These are phyloP conservation scores for Globisporangium cylindrosporum DNA, from an alignment of 352 stramenopile genomes.

Conservation along the genomic window DNA sequence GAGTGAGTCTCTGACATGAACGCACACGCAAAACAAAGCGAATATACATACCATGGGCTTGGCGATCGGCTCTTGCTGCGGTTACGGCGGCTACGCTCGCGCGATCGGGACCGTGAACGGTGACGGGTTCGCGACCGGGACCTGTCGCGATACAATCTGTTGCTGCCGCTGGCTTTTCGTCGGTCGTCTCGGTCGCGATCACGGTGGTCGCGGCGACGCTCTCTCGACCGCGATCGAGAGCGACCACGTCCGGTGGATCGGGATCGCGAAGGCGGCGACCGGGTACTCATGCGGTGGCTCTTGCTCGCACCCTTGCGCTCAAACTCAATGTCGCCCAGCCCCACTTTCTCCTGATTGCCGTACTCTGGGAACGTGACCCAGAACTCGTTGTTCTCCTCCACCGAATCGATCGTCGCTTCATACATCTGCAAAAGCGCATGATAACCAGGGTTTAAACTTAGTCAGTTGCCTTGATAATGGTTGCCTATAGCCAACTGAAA, in stretches of 20 bases:
- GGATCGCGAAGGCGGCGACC: conserved; percentile 31
- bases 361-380: conserved; percentile 96
- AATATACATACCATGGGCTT: conserved; percentile 15
- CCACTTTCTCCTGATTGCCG: conserved; percentile 94
- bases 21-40: background rate
- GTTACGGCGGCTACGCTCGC: conserved; percentile 15
- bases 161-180: background rate
- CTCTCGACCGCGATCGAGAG: conserved; percentile 37
- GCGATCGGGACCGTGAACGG: conserved; percentile 42
- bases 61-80: conserved; percentile 20
- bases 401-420: conserved; percentile 93
- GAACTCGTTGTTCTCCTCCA: conserved; percentile 81
- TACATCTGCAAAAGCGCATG: conserved; percentile 80
- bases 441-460: background rate
- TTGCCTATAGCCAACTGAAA: background rate
- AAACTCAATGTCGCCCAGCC: conserved; percentile 94
- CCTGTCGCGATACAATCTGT: conserved; percentile 30
- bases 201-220: conserved; percentile 27
- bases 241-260: conserved; percentile 23
- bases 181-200: conserved; percentile 3
- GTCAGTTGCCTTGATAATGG: background rate
- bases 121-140: conserved; percentile 38
- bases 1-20: conserved; percentile 4
- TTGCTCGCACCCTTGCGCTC: conserved; percentile 22
- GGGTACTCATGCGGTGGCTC: conserved; percentile 4